Percentiles rank a stretch among this genome's conserved stretches.
phyloP scores from a whole-genome alignment of 2,329 filamentous ascomycete species.

The Sclerotinia borealis region DNA sequence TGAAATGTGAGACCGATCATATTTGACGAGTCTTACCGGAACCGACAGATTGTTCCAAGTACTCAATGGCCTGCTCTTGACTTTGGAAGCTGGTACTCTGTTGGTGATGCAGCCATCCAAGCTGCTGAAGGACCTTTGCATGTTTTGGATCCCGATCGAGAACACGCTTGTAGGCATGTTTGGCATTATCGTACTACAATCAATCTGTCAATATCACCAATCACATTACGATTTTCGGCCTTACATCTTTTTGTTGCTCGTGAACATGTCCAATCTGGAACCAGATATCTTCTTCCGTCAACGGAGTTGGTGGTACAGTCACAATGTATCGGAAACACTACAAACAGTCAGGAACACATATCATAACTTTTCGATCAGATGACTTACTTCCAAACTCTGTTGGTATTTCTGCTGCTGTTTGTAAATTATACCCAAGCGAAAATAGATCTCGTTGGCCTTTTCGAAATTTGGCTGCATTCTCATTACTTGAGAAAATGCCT shows the following conservation, averaged over 20 bases:
- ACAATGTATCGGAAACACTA: conserved; percentile 99
- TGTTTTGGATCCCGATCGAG: conserved; percentile 93
- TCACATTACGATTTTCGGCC: conserved; percentile 34
- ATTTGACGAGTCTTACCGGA: conserved; percentile 58
- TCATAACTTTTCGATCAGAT: conserved; percentile 12
- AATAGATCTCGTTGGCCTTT: conserved; percentile 99
- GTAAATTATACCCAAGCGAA: conserved; percentile 97
- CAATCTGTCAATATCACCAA: conserved; percentile 27
- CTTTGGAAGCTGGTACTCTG: conserved; percentile 86
- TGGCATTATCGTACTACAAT: conserved; percentile 79
- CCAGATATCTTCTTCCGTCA: conserved; percentile 98
- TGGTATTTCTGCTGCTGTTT: conserved; percentile 95
- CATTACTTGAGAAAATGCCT: conserved; percentile 98
- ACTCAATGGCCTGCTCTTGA: conserved; percentile 95
- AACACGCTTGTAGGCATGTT: conserved; percentile 85
- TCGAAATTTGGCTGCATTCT: conserved; percentile 96
- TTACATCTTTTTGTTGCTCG: conserved; percentile 96
- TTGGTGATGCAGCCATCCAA: conserved; percentile 96
- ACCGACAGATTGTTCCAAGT: conserved; percentile 90
- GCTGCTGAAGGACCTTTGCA: conserved; percentile 94
- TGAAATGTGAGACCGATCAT: conserved; percentile 20
- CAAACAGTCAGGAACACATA: conserved; percentile 17
- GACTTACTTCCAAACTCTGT: conserved; percentile 79
- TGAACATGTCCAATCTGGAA: conserved; percentile 99
- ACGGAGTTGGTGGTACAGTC: conserved; percentile 78